These are phyloP conservation scores for Fusarium zealandicum DNA, from an alignment of 2,329 filamentous ascomycete genomes.

Conservation along the genomic window DNA sequence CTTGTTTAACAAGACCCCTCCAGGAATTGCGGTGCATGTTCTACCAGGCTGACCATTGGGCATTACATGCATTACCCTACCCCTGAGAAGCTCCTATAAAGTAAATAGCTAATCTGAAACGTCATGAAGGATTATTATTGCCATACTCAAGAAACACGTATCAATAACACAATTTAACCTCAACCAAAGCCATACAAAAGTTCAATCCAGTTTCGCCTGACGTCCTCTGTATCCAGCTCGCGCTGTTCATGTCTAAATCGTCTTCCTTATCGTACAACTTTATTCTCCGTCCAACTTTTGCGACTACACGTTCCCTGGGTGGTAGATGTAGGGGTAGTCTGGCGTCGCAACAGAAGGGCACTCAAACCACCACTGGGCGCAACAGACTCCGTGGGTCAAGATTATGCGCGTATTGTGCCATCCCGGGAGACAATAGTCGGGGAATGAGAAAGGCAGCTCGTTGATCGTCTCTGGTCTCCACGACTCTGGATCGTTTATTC, in stretches of 20 bases:
- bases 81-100: background rate
- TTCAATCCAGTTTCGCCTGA: background rate
- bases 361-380: conserved; percentile 26
- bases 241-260: conserved; percentile 18
- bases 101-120: background rate
- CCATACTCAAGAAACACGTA: background rate
- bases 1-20: too few species aligned
- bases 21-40: too few species aligned
- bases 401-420: conserved; percentile 39
- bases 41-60: too few species aligned
- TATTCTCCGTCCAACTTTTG: background rate
- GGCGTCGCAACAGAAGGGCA: conserved; percentile 24
- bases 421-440: conserved; percentile 35
- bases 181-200: background rate
- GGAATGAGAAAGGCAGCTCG: conserved; percentile 38
- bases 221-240: conserved; percentile 10
- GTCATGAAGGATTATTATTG: too few species aligned
- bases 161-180: background rate
- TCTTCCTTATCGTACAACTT: conserved; percentile 12
- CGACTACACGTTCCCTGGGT: background rate
- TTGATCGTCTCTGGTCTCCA: conserved; percentile 33
- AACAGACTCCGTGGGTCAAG: conserved; percentile 24
- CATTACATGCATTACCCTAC: too few species aligned
- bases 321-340: conserved; percentile 23
- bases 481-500: conserved; percentile 40